Conservation (phyloP, 176 grass and related monocot genomes). For the Aegilops tauschii region DNA sequence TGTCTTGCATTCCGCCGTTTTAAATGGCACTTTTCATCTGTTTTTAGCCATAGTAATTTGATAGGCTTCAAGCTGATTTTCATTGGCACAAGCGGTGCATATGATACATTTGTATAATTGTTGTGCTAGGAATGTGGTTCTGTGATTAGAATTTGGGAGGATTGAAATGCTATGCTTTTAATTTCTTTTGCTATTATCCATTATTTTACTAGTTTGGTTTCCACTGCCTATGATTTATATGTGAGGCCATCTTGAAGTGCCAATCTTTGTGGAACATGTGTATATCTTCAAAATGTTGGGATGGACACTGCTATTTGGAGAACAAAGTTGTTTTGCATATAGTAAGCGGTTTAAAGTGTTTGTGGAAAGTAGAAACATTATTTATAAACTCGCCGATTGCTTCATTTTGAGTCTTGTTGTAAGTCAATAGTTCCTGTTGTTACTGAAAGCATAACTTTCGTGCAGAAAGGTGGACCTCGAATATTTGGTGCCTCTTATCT, state of each 20-base stretch:
- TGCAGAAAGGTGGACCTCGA: slow-evolving; percentile 48
- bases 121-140: background rate
- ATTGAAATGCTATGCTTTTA: background rate
- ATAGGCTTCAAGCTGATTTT: background rate
- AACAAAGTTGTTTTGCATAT: background rate
- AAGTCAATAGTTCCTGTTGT: background rate
- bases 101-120: background rate
- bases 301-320: background rate
- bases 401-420: background rate
- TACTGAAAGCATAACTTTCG: background rate
- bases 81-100: background rate
- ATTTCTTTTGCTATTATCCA: background rate
- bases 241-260: background rate
- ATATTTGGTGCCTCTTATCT: slow-evolving; percentile 34
- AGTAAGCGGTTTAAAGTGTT: background rate
- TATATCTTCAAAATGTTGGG: background rate
- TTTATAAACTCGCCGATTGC: background rate
- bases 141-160: background rate
- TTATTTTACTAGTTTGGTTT: background rate
- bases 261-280: background rate
- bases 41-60: background rate
- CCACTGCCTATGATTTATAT: background rate
- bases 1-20: too few species aligned
- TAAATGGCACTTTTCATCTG: too few species aligned
- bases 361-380: background rate